Evolutionary conservation across 192 early-diverging fungal species (phyloP), one percentile per base, ranked within the genome.

Genomic region (Linnemannia hyalina): DNA sequence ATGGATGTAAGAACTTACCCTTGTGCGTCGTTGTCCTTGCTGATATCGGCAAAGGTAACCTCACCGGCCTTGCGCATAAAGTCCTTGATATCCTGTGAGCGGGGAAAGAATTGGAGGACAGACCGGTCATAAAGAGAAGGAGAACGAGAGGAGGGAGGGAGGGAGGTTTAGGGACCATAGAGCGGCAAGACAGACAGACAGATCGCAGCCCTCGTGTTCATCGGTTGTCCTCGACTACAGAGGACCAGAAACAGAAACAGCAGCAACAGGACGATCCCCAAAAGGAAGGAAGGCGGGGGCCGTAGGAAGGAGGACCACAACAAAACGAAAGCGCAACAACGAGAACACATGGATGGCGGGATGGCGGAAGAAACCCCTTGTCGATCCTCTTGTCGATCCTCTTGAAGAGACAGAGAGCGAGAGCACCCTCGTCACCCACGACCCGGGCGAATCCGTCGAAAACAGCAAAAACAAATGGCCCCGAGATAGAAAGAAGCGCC

Each of bases 21-120:
- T 87, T 96, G 93, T 41, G 96, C 97, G 41, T 94, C 91, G 18
- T 94, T 91, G 79, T 92, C 93, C 90, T 95, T 95, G 89, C 94
- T 95, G 74, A 97, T 93, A 85, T 98, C 97, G 10, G 98, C 95
- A 92, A 96, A 99, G 36, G 94, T 93, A 23, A 99, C 97, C 85
- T 98, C 96, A 72, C 97, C 97, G 41, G 96, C 97, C 81, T 97
- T 96, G 77, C 97, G 95, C 90, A 98, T 96, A 80, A 97, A 90
- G 85, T 98, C 97, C 91, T 99, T 99, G 90, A 99, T 92, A 91
- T 97, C 97, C 97, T 98, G 91, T 82, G 90, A 87, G n/a, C 40
- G 40, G n/a, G 70, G 63, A 69, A 82, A 68, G 32, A 68, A 42
- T 49, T 16, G 20, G 52, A 73, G 73, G 35, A 71, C 47, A 77